These are phyloP conservation scores for Imleria badia DNA, from an alignment of 768 basidiomycete species.

Conservation along the genomic window DNA sequence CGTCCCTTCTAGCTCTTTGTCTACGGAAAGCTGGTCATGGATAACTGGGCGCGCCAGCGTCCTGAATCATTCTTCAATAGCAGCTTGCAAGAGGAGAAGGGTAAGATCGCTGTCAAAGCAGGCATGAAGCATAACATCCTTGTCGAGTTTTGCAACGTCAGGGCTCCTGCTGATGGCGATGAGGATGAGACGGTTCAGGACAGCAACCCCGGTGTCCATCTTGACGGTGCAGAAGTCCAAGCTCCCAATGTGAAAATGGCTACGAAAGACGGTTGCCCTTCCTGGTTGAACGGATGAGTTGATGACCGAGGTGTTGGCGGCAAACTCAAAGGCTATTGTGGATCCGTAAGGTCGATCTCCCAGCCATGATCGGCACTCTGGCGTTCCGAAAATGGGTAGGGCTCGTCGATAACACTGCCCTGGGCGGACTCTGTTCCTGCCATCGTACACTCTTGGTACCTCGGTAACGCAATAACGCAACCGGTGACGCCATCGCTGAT, in stretches of 20 bases:
- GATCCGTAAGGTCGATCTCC: slow-evolving; percentile 45
- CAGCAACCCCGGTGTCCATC: slow-evolving; percentile 65
- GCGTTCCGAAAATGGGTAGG: slow-evolving; percentile 35
- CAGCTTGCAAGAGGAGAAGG: slow-evolving; percentile 64
- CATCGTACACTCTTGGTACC: slow-evolving; percentile 81
- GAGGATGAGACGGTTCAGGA: slow-evolving; percentile 65
- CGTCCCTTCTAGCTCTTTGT: slow-evolving; percentile 52
- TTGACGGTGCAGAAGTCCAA: slow-evolving; percentile 69
- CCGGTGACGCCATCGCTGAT: slow-evolving; percentile 79
- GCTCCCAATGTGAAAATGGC: slow-evolving; percentile 61
- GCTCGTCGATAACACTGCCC: slow-evolving; percentile 74
- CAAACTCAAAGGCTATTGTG: slow-evolving; percentile 68
- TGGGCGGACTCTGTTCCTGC: slow-evolving; percentile 69
- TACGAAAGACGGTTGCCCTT: slow-evolving; percentile 69
- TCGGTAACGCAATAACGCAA: slow-evolving; percentile 82
- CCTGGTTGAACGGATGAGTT: slow-evolving; percentile 80
- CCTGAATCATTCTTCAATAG: slow-evolving; percentile 70
- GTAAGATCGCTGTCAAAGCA: slow-evolving; percentile 53
- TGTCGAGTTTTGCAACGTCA: slow-evolving; percentile 75
- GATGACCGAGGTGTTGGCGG: slow-evolving; percentile 59
- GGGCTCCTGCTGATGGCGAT: slow-evolving; percentile 69
- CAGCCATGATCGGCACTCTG: background rate
- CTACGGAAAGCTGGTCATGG: slow-evolving; percentile 67
- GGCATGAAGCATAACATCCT: slow-evolving; percentile 53
- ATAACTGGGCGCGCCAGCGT: slow-evolving; percentile 78